Evolutionary conservation across 2,329 filamentous ascomycete genomes (phyloP), one percentile per base, ranked within the genome.

Genomic region (Hortaea werneckii): DNA sequence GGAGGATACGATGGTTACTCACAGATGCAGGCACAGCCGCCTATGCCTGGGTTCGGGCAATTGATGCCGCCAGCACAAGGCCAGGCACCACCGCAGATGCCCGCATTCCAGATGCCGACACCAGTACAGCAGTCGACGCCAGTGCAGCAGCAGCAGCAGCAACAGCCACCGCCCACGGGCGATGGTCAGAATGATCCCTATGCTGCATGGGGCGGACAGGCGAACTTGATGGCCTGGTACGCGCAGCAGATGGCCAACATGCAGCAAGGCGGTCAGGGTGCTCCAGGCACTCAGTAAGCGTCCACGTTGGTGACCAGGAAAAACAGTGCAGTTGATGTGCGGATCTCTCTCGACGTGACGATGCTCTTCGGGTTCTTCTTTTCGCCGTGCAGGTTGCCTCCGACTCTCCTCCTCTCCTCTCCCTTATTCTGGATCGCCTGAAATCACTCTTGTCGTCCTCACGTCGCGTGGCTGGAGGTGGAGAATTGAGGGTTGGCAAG

Each of bases 1-100:
- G 63, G 64, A 50, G 63, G 56, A 53, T 60, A 61, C 50, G 63
- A 65, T 50, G 62, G 60, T 50, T 73, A 74, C 68, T 71, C 69
- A 70, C 70, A 74, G 51, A 63, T 63, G 50, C 66, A 61, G 51
- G 64, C 70, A 57, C 63, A 67, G 37, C 54, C 53, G 32, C 54
- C 55, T 26, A 53, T 57, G 48, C 53, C 56, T 40, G 52, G 54
- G 27, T 62, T 59, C 37, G 58, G 56, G 43, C 55, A 58, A 46
- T 63, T 59, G 41, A 54, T 53, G 50, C 50, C 49, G 43, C 50
- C 50, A 27, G 37, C 43, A 10, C 54, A 53, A 51, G 50, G 52
- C 46, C 56, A 57, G 44, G 55, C 55, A 9, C 52, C 58, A 13
- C 54, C 59, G 20, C 57, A 57, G 45, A 58, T 58, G 53, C 57